Conservation (phyloP, 2,329 filamentous ascomycete genomes). For the Aspergillus nomiae region DNA sequence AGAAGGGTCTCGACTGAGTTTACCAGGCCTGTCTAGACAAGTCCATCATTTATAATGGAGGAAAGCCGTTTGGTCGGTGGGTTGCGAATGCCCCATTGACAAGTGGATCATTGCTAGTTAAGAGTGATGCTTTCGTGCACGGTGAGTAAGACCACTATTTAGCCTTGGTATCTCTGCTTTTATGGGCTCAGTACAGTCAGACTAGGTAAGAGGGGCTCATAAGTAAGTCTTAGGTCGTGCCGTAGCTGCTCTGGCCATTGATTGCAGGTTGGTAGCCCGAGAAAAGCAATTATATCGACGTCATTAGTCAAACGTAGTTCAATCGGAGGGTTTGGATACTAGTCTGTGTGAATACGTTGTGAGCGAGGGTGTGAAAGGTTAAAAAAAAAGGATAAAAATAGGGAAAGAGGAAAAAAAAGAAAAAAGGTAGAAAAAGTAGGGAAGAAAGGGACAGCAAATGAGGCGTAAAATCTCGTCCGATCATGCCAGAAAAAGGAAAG, state of each 20-base stretch:
- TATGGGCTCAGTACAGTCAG: neutral
- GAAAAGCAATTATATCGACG: constrained; percentile 2
- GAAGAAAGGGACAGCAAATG: constrained; percentile 2
- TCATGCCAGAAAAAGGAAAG: constrained; percentile 12
- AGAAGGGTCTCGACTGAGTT: constrained; percentile 3
- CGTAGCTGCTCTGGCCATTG: neutral
- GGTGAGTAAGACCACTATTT: constrained; percentile 7
- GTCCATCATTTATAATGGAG: constrained; percentile 13
- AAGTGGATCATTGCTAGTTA: constrained; percentile 14
- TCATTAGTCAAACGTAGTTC: constrained; percentile 1
- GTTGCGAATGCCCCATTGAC: constrained; percentile 15
- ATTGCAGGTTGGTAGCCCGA: neutral
- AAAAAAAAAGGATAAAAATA: constrained; percentile 1
- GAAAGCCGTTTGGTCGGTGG: constrained; percentile 22
- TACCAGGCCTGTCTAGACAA: constrained; percentile 2
- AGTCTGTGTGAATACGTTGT: neutral
- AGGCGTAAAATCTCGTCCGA: constrained; percentile 1
- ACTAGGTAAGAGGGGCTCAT: neutral
- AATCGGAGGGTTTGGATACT: constrained; percentile 4
- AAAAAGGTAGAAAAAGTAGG: constrained; percentile 5
- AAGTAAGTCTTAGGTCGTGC: neutral
- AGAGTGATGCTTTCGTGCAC: constrained; percentile 14
- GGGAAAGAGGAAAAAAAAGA: constrained; percentile 5
- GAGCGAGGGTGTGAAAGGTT: neutral
- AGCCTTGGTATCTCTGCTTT: constrained; percentile 1